These are phyloP conservation scores for Cenchrus fungigraminus DNA, from an alignment of 176 grass and related monocot genomes.

Conservation along the genomic window DNA sequence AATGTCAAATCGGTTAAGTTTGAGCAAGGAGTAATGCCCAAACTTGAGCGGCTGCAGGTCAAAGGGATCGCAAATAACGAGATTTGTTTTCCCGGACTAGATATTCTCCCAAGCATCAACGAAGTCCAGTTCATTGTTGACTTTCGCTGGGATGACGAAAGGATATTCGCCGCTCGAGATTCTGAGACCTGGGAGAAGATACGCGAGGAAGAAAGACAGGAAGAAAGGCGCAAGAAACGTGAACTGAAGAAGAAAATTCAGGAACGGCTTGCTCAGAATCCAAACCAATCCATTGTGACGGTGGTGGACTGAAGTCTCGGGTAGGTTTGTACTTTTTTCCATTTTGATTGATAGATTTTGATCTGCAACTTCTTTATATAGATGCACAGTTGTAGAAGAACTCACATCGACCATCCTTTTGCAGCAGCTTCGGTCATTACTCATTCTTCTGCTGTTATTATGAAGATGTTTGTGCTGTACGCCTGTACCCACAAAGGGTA, in stretches of 20 bases:
- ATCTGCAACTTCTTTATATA: too few relatives aligned
- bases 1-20: not conserved
- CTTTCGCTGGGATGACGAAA: accelerated
- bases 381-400: too few relatives aligned
- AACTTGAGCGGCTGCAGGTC: not conserved
- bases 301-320: not conserved
- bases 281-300: not conserved
- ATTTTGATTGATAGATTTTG: too few relatives aligned
- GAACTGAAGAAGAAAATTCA: not conserved
- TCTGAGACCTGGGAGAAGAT: accelerated
- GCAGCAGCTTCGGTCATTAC: too few relatives aligned
- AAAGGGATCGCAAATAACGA: not conserved
- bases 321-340: too few relatives aligned
- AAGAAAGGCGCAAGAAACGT: not conserved
- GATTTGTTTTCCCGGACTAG: not conserved
- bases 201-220: accelerated
- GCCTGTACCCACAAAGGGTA: too few relatives aligned
- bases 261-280: not conserved
- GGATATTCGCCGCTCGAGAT: accelerated
- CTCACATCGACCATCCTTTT: too few relatives aligned
- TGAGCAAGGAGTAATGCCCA: not conserved
- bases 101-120: not conserved
- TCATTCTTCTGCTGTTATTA: too few relatives aligned
- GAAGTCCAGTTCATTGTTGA: not conserved
- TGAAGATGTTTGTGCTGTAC: too few relatives aligned